Evolutionary conservation across 768 basidiomycete genomes (phyloP).

Genomic region (Termitomyces sp.): DNA sequence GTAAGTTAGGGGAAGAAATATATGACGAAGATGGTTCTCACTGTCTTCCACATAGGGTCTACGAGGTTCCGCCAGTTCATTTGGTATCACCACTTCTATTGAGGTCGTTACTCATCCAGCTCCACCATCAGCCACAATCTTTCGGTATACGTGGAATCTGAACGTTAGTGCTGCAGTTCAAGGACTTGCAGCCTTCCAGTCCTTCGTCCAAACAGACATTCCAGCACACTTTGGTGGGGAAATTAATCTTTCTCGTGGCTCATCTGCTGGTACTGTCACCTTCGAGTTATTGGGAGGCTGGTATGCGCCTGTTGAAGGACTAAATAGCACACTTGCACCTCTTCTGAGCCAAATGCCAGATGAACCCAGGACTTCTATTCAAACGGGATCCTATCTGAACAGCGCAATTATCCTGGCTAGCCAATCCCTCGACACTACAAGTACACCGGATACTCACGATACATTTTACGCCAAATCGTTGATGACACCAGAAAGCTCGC

Average conservation of each 20-base stretch:
- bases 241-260: constrained; percentile 23
- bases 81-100: constrained; percentile 14
- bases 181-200: constrained; percentile 27
- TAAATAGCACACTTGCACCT: not conserved
- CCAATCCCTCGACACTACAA: constrained; percentile 6
- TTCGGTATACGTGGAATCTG: constrained; percentile 31
- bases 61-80: constrained; percentile 12
- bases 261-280: constrained; percentile 19
- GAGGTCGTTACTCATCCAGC: not conserved
- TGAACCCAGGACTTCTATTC: not conserved
- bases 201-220: constrained; percentile 23
- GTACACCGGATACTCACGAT: constrained; percentile 15
- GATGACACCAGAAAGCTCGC: constrained; percentile 22
- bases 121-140: constrained; percentile 7
- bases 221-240: constrained; percentile 29
- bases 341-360: not conserved
- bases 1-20: not conserved
- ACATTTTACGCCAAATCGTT: constrained; percentile 28
- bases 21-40: not conserved
- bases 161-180: constrained; percentile 21
- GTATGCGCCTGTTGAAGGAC: constrained; percentile 2
- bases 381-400: not conserved
- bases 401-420: not conserved
- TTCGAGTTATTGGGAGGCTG: constrained; percentile 21
- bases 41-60: not conserved